Base-by-base conservation (phyloP, 768 basidiomycete genomes). In the Tylopilus subfusipes region DNA sequence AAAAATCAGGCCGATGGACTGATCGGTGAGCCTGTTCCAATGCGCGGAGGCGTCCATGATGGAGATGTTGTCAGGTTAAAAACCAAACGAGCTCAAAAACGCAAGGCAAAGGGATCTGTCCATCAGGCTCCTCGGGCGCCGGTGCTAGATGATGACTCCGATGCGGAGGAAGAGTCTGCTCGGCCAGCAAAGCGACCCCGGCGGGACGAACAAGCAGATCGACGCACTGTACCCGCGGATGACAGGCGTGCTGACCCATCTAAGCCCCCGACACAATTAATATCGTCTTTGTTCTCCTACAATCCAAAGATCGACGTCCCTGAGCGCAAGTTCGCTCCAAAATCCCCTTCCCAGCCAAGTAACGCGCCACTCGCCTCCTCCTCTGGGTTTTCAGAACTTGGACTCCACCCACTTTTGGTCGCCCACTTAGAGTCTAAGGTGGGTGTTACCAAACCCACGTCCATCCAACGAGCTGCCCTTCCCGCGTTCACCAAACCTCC, bases 271-370 rank as follows among this genome's bases (percentile, higher is more conserved):
- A 76, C 78, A 2, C 87, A 89, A 60, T 73, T 94, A 55, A 91
- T 96, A 57, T 97, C 94, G 0, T 94, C 93, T 10, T 77, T 96
- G 9, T 96, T 96, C 74, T 83, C 90, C 3, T 89, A 81, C 57
- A 93, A 93, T 60, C 90, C 90, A 2, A 82, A 82, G 67, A 68
- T 88, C 22, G 78, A 82, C n/a, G 58, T 61, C 0, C 79, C 79
- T 16, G 66, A 62, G 22, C 62, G 62, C 43, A 52, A 61, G 9
- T 36, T 66, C 16, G 48, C 57, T 11, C 50, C 55, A 4, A 74
- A 72, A 58, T 19, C 58, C 1, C 58, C 68, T 13, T 63, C 72
- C 11, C 70, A 73, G 42, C 90, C 92, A 0, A 93, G 90, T 58
- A 95, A 95, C 78, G 92, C 93, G 0, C 92, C 91, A 4, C 74